Evolutionary conservation across 169 alveolate species (phyloP).

Genomic region (Eimeria necatrix): DNA sequence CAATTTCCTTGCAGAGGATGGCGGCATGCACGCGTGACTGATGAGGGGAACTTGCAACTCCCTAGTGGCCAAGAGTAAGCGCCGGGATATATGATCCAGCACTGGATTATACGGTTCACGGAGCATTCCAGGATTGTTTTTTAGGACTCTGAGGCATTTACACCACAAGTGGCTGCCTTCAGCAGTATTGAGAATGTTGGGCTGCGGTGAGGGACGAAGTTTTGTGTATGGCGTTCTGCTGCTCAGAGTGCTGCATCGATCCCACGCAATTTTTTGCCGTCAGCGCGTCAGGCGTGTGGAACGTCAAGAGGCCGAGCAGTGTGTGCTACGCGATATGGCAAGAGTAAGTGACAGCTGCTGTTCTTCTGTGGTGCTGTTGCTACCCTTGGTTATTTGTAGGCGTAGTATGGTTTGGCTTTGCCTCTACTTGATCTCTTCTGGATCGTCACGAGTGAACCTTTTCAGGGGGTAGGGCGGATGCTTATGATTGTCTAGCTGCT

Average conservation of each 20-base stretch:
- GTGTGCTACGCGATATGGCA: conserved; percentile 51
- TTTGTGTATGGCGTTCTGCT: neutral
- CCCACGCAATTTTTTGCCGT: conserved; percentile 59
- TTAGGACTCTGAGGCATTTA: neutral
- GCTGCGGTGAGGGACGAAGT: neutral
- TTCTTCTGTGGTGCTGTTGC: neutral
- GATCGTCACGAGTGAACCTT: neutral
- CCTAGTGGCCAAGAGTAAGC: conserved; percentile 72
- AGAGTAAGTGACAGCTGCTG: conserved; percentile 24
- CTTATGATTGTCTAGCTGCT: neutral
- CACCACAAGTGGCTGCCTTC: too few species aligned
- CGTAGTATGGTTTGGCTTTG: neutral
- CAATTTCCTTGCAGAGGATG: conserved; percentile 43
- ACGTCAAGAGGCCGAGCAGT: conserved; percentile 47
- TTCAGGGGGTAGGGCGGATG: neutral
- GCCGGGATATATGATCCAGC: too few species aligned
- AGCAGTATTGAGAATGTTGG: too few species aligned
- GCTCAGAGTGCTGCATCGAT: conserved; percentile 64
- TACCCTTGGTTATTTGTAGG: neutral
- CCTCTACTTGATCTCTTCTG: neutral
- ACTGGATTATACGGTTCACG: neutral
- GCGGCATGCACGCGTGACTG: conserved; percentile 63
- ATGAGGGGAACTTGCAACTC: conserved; percentile 65
- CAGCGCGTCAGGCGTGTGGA: conserved; percentile 46
- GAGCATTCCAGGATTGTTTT: neutral